Percentiles rank a stretch among this genome's conserved stretches.
phyloP scores from a whole-genome alignment of 2,329 filamentous ascomycete genomes.

The Colletotrichum salicis region DNA sequence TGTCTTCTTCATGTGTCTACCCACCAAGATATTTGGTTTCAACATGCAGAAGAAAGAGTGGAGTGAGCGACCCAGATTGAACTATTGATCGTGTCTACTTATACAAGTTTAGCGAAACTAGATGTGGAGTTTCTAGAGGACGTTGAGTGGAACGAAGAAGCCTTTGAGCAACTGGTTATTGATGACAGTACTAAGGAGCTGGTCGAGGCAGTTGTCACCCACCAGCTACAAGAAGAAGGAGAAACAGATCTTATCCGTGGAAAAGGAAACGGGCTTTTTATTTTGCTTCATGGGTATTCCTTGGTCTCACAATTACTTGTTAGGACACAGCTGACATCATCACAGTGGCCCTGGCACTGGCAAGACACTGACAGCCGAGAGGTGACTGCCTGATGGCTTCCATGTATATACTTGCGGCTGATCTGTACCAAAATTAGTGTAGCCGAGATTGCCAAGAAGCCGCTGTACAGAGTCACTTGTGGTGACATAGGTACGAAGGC shows the following conservation, averaged over 20 bases:
- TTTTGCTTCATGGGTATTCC: slow-evolving; percentile 45
- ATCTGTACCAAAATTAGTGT: slow-evolving; percentile 34
- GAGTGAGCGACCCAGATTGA: not conserved
- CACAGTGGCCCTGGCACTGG: slow-evolving; percentile 45
- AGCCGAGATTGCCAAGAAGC: slow-evolving; percentile 47
- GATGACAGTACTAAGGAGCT: slow-evolving; percentile 41
- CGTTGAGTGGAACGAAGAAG: slow-evolving; percentile 32
- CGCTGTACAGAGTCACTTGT: slow-evolving; percentile 49
- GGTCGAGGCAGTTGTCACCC: slow-evolving; percentile 42
- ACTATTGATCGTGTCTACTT: too few relatives aligned
- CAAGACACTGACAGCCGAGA: slow-evolving; percentile 50
- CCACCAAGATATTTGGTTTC: not conserved
- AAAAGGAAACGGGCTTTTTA: slow-evolving; percentile 48
- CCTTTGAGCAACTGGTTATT: slow-evolving; percentile 37
- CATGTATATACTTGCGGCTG: not conserved
- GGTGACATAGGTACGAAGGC: slow-evolving; percentile 49
- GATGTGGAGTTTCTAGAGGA: not conserved
- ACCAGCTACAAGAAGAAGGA: slow-evolving; percentile 34
- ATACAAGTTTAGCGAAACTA: not conserved
- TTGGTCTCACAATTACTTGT: not conserved
- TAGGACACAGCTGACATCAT: not conserved
- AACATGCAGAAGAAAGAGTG: not conserved
- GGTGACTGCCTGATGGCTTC: not conserved
- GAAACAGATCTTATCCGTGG: slow-evolving; percentile 44
- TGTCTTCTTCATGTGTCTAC: not conserved